Base-by-base conservation (phyloP, 495 filamentous ascomycete genomes). In the Penicillium verhagenii region DNA sequence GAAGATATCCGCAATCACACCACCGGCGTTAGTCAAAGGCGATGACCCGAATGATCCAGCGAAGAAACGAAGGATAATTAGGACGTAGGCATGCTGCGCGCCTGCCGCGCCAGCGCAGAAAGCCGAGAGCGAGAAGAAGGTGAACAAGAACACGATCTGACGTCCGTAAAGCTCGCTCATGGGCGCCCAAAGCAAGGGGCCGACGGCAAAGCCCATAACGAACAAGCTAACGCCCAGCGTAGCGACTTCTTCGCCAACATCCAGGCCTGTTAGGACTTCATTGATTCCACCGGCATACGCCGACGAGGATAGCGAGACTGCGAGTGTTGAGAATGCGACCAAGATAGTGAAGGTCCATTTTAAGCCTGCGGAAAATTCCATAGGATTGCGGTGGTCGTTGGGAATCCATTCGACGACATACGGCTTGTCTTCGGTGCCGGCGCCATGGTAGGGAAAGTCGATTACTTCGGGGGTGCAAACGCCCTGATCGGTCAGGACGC, bases 371-470 rank as follows among this genome's bases (percentile, higher is more conserved):
- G 73, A 49, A 59, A 82, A 88, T 13, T 64, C 64, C 75, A 86
- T 79, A 6, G 86, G 83, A 66, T 90, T 84, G 50, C 79, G 74
- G 3, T 76, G 73, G 63, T 91, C 87, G 38, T 81, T 63, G 11
- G 80, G 79, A 1, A 90, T 74, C 67, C 82, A 90, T 38, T 82
- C 79, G 58, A 90, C 82, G 21, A 88, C 58, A 57, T 81, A 91
- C 1, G 87, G 87, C 20, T 86, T 78, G 4, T 82, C 79, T 38
- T 76, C 67, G 5, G 85, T 90, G 38, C 87, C 87, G 3, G 73
- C 61, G 6, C 87, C 87, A 23, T 67, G 57, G 62, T 88, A 89
- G 0, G 68, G 54, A 52, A 77, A 25, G 1, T 57, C 48, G 35
- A 80, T 53, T 26, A 90, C 77, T 38, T 75, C 72, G 6, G 64